These are phyloP conservation scores for Lactarius sp. DNA, from an alignment of 768 basidiomycete species.

Conservation along the genomic window DNA sequence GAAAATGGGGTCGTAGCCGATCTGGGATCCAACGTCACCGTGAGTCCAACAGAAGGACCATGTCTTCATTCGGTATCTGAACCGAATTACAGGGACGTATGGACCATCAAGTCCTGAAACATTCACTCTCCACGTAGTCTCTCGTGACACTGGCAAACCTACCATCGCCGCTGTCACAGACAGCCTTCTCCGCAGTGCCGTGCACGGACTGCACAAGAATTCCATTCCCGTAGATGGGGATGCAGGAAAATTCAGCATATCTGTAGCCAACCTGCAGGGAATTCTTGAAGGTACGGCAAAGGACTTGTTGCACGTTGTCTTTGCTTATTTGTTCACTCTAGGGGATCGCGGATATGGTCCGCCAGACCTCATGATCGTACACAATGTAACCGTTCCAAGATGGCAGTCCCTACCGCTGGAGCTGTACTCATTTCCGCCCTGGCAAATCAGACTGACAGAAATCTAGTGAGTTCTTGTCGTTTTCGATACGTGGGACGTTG, in stretches of 20 bases:
- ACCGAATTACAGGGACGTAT: background rate
- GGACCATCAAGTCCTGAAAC: background rate
- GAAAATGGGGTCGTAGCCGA: conserved; percentile 9
- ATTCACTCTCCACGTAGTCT: conserved; percentile 22
- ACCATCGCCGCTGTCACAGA: conserved; percentile 22
- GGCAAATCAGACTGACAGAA: conserved; percentile 80
- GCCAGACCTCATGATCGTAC: conserved; percentile 76
- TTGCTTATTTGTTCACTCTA: conserved; percentile 29
- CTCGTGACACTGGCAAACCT: conserved; percentile 25
- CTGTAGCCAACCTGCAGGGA: conserved; percentile 36
- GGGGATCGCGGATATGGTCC: conserved; percentile 52
- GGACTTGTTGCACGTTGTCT: background rate
- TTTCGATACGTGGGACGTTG: background rate
- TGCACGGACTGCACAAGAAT: background rate
- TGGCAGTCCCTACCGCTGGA: conserved; percentile 48
- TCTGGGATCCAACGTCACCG: conserved; percentile 23
- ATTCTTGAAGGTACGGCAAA: conserved; percentile 52
- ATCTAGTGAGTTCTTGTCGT: conserved; percentile 52
- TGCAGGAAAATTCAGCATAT: conserved; percentile 40
- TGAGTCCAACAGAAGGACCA: background rate
- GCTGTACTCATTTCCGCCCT: conserved; percentile 74
- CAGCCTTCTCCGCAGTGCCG: conserved; percentile 13
- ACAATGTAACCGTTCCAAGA: conserved; percentile 44
- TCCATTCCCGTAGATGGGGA: conserved; percentile 6
- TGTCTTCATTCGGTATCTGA: background rate